These are phyloP conservation scores for Sungouiozyma intestinalis DNA, from an alignment of 805 yeast species.

Conservation along the genomic window DNA sequence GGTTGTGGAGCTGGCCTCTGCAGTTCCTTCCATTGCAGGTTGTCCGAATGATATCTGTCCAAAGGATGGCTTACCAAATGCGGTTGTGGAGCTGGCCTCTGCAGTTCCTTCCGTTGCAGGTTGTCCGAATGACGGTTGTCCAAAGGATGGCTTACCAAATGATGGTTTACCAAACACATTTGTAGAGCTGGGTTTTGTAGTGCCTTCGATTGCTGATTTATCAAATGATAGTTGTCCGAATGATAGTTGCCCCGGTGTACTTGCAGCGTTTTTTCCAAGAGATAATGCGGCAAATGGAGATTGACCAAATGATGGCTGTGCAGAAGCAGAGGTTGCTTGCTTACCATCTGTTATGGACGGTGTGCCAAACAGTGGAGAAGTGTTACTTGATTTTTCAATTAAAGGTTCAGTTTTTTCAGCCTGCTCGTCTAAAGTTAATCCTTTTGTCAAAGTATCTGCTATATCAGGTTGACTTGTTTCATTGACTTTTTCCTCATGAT, in stretches of 20 bases:
- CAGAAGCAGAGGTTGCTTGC: constrained; percentile 1
- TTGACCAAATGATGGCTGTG: constrained; percentile 11
- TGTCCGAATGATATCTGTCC: constrained; percentile 9
- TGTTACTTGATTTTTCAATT: constrained; percentile 15
- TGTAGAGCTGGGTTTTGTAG: constrained; percentile 4
- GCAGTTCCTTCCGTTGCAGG: constrained; percentile 19
- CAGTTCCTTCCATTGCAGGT: background rate
- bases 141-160: constrained; percentile 17
- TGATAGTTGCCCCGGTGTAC: constrained; percentile 17
- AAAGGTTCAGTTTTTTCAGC: background rate
- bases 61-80: constrained; percentile 1
- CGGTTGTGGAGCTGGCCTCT: background rate
- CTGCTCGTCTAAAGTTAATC: background rate
- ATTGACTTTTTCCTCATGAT: background rate
- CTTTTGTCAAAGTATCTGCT: background rate
- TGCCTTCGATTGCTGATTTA: constrained; percentile 6
- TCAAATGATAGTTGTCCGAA: constrained; percentile 9
- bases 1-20: constrained; percentile 7
- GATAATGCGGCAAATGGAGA: background rate
- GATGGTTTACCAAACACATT: constrained; percentile 7
- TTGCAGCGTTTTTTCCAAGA: too few species aligned
- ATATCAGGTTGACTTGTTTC: background rate
- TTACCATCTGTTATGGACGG: background rate
- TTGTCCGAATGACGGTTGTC: constrained; percentile 16
- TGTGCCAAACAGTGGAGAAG: constrained; percentile 9